phyloP scores from a whole-genome alignment of 805 yeast genomes.

The Jamesozyma jinghongensis region DNA sequence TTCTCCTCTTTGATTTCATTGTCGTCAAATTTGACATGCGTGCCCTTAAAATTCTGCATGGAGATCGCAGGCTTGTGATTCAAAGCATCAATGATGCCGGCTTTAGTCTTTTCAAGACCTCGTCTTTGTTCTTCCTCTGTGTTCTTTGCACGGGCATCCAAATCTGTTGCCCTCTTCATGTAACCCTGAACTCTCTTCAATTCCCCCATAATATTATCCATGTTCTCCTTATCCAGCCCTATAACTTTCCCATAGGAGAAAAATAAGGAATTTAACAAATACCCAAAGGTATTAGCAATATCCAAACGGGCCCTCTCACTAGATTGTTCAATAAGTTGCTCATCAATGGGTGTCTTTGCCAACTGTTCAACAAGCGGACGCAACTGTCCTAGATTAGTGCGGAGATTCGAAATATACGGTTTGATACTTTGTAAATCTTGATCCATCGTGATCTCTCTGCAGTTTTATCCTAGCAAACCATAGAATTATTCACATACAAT shows the following conservation, averaged over 20 bases:
- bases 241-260: slow-evolving; percentile 25
- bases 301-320: slow-evolving; percentile 20
- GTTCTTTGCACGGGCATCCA: slow-evolving; percentile 31
- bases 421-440: slow-evolving; percentile 23
- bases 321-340: slow-evolving; percentile 16
- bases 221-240: slow-evolving; percentile 13
- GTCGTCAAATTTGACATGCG: slow-evolving; percentile 41
- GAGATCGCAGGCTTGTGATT: slow-evolving; percentile 42
- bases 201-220: slow-evolving; percentile 52
- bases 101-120: slow-evolving; percentile 10
- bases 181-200: slow-evolving; percentile 57
- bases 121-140: background rate
- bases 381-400: slow-evolving; percentile 15
- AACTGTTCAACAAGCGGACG: slow-evolving; percentile 16
- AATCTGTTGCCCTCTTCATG: slow-evolving; percentile 43
- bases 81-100: slow-evolving; percentile 32
- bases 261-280: slow-evolving; percentile 24
- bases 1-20: slow-evolving; percentile 2
- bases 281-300: slow-evolving; percentile 21
- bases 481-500: too few species aligned
- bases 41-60: slow-evolving; percentile 42
- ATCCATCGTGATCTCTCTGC: slow-evolving; percentile 4
- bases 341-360: slow-evolving; percentile 22
- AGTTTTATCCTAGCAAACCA: background rate
- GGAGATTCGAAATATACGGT: slow-evolving; percentile 21